Evolutionary conservation across 106 monocot genomes (phyloP), one percentile per base, ranked within the genome.

Genomic region (Allium sativum): DNA sequence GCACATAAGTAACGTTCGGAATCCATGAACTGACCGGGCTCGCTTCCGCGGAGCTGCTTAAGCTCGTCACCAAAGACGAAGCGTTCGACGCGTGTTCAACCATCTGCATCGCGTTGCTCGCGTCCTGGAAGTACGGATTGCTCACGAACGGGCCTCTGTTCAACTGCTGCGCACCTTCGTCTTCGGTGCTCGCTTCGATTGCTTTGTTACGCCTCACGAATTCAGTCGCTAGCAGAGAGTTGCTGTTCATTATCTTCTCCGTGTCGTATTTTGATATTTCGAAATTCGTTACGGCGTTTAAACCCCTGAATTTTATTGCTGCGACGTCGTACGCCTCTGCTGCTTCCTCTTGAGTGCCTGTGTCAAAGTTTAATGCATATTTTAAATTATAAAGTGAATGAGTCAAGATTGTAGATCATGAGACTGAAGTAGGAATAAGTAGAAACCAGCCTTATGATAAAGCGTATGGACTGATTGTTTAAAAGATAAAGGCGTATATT

Each of bases 341-440:
- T 7, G 98, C 98, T 75, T 98, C 98, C 68, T 98, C 98, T 52
- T 98, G 98, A 15, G 98, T 98, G 55, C 88, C 98, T 98, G 82
- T 56, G n/a, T n/a, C n/a, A 15, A 40, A 22, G 60, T 18, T 63
- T 5, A 46, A 21, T 43, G 13, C 16, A 59, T 42, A 15, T 21
- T 48, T 48, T 48, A 48, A 48, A 56, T 21, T 31, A 31, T 31
- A 31, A 31, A 31, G 31, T 31, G 5, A 31, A 31, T 31, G 31
- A 31, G 31, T 31, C 31, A 31, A 31, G 31, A 31, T 31, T 31
- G 4, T 3, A 31, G 31, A 31, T 31, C 31, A 31, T 31, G 31
- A 31, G 31, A 31, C 31, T 31, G 31, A 46, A 65, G 74, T 42
- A 43, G 14, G 17, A 53, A 31, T 31, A 42, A 41, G 13, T 7